A percentile compares a stretch with the other conserved stretches of the same genome.
Evolutionary conservation across 2,329 filamentous ascomycete species (phyloP).

Genomic region (Trichoderma asperellum): DNA sequence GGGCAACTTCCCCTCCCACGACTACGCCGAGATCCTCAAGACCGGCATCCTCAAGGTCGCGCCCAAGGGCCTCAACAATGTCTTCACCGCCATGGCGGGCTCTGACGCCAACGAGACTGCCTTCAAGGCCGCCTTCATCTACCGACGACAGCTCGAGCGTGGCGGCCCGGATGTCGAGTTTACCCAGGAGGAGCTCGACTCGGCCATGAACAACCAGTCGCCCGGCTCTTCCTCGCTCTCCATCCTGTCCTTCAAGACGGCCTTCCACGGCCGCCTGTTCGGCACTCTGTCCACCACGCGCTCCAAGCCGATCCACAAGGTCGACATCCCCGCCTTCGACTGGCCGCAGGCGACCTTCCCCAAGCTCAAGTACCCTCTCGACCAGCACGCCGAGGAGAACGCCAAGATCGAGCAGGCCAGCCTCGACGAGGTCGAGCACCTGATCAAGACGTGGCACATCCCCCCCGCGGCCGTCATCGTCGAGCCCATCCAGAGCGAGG

Average conservation of each 20-base stretch:
- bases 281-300: slow-evolving; percentile 86
- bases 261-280: slow-evolving; percentile 89
- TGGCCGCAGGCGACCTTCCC: slow-evolving; percentile 93
- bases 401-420: slow-evolving; percentile 78
- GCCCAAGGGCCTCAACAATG: slow-evolving; percentile 81
- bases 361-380: slow-evolving; percentile 81
- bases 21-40: slow-evolving; percentile 81
- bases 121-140: slow-evolving; percentile 96
- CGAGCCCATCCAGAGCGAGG: slow-evolving; percentile 92
- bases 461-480: slow-evolving; percentile 82
- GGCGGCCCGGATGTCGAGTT: slow-evolving; percentile 79
- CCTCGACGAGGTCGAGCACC: slow-evolving; percentile 79
- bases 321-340: slow-evolving; percentile 93
- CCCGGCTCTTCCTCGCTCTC: slow-evolving; percentile 78
- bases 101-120: slow-evolving; percentile 94
- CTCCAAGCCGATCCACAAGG: slow-evolving; percentile 91
- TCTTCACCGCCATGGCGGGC: slow-evolving; percentile 87
- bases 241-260: slow-evolving; percentile 86
- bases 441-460: slow-evolving; percentile 77
- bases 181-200: slow-evolving; percentile 72
- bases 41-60: slow-evolving; percentile 81
- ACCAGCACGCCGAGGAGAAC: slow-evolving; percentile 79
- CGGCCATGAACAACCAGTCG: slow-evolving; percentile 77
- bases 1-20: slow-evolving; percentile 85
- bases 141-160: slow-evolving; percentile 78